phyloP scores from a whole-genome alignment of 2,329 filamentous ascomycete genomes.

The Aspergillus persii region DNA sequence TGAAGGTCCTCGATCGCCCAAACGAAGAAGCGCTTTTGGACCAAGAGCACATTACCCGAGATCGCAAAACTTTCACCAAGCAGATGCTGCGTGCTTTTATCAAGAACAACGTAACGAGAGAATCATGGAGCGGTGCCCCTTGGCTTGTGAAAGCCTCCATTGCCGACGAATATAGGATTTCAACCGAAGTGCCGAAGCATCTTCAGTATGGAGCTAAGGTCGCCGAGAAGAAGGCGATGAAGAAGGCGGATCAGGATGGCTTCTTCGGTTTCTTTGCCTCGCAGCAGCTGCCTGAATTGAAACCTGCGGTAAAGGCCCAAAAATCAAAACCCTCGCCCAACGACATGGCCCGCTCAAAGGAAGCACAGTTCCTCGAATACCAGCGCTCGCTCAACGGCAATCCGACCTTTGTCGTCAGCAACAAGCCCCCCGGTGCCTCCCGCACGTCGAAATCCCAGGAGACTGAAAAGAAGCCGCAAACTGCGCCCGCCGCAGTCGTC shows the following conservation, averaged over 20 bases:
- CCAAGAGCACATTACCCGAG: constrained; percentile 77
- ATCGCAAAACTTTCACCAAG: constrained; percentile 91
- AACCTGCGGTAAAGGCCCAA: constrained; percentile 68
- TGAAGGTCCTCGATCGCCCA: constrained; percentile 66
- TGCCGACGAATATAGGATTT: constrained; percentile 79
- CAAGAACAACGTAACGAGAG: constrained; percentile 87
- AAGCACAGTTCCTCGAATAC: constrained; percentile 50
- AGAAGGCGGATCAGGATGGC: constrained; percentile 51
- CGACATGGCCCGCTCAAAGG: constrained; percentile 46
- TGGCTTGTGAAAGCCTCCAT: constrained; percentile 91
- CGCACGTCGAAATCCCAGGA: constrained; percentile 32
- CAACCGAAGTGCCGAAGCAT: constrained; percentile 79
- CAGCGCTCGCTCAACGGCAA: constrained; percentile 46
- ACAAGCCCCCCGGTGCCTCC: constrained; percentile 28
- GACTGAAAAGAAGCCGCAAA: constrained; percentile 33
- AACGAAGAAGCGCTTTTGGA: constrained; percentile 76
- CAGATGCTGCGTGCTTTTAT: constrained; percentile 90
- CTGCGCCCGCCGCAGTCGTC: constrained; percentile 38
- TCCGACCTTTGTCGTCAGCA: constrained; percentile 38
- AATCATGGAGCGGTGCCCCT: constrained; percentile 92
- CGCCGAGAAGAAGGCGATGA: constrained; percentile 72
- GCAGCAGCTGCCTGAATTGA: constrained; percentile 66
- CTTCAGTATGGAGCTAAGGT: constrained; percentile 78
- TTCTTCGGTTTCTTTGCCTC: constrained; percentile 53
- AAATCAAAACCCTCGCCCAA: constrained; percentile 56